Base-by-base conservation (phyloP, 164 flowering plant species). In the Paratinospora sagittata region DNA sequence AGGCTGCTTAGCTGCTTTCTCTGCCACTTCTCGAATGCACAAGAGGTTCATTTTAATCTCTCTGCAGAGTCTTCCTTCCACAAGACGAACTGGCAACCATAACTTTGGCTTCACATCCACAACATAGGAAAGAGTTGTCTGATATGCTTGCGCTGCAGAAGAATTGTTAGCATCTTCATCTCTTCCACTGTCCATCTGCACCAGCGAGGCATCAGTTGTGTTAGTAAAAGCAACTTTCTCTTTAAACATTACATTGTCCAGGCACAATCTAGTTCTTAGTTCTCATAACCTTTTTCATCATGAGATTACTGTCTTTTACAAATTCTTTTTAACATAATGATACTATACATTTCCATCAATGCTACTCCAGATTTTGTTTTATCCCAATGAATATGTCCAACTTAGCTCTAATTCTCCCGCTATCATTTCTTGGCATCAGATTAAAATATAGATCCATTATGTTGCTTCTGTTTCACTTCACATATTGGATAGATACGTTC, bases 41-140 rank as follows among this genome's bases (percentile, higher is more conserved):
- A 64, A 61, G 12, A 91, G 95, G 77, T 88, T 89, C 68, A 71
- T 26, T 76, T 84, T 79, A 61, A 91, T 84, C 86, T 88, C 97
- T 63, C 74, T 82, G 81, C 88, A 81, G 72, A 91, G 83, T 70
- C 90, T 83, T 62, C 91, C 91, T 82, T 91, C 91, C 55, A 91
- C 82, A 23, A 91, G 89, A 37, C 75, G 68, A 30, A 91, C 89
- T n/a, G 95, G 95, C 79, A 91, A 79, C 95, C 93, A 88, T 58
- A 81, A 52, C 81, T 90, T 89, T 11, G 97, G 95, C 78, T 81
- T 81, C 74, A 91, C 95, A 71, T 85, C 82, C 57, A 91, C 95
- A 19, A 72, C 41, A 73, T 91, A 90, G 0, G 80, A 75, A 67
- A 91, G 93, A 36, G 81, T 82, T 27, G 91, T 83, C 43, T 71